Evolutionary conservation across 179 eudicot genomes (phyloP), one percentile per base, ranked within the genome.

Genomic region (Patellifolia procumbens): DNA sequence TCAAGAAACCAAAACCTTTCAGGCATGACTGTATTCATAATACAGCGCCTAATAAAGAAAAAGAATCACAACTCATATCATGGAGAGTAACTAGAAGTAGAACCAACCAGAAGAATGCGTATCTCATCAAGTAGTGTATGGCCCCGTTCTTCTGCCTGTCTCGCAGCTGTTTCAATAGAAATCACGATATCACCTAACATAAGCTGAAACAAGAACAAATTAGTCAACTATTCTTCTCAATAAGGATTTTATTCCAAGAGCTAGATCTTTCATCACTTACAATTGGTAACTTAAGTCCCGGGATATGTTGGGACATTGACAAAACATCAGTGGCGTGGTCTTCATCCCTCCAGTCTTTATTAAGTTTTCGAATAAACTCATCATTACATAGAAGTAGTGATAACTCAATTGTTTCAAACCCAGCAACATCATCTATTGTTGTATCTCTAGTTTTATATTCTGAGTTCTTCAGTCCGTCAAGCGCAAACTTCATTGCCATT

Each of bases 301-400:
- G 99, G 26, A 95, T 85, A 83, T 95, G 99, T 69, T 93, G 97
- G 35, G 99, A 95, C 97, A 95, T 89, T 28, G 99, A 95, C 62
- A 95, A 95, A 76, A 95, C 99, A 90, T 93, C 97, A 60, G 99
- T 95, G 64, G 97, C 89, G 70, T 88, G 93, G 78, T 95, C 99
- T 77, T 91, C 97, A 74, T 85, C 95, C 78, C 97, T 90, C 99
- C 99, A 95, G 5, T 95, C 97, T 83, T 93, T 95, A 80, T 95
- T 95, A 28, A 95, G 93, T 51, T 84, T 39, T 74, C 89, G 85
- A 67, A 93, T 95, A 78, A 93, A 93, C 51, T 87, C 91, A 70
- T 95, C 97, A 78, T 95, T 95, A 86, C 99, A 93, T 63, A 95
- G 85, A 75, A 95, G 93, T 74, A 93, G 71, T 68, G 97, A 93